Conservation (phyloP, 257 asterid genomes). For the Salvia miltiorrhiza region DNA sequence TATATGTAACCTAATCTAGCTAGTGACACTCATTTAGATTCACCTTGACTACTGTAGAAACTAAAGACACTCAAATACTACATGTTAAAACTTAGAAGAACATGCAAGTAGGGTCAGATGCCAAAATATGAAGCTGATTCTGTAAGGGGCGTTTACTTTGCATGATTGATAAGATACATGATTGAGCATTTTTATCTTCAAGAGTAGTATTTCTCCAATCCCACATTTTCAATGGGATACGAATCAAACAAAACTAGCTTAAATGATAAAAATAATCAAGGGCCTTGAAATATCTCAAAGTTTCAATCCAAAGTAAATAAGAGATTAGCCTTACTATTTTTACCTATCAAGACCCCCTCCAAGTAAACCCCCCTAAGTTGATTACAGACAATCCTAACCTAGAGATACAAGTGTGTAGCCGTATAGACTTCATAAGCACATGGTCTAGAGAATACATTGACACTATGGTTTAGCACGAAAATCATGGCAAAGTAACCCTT, state of each 20-base stretch:
- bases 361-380: too few species aligned
- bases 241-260: too few species aligned
- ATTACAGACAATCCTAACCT: background rate
- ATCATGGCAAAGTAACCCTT: background rate
- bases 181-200: too few species aligned
- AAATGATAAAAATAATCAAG: too few species aligned
- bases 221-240: too few species aligned
- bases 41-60: background rate
- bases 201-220: too few species aligned
- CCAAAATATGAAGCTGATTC: background rate
- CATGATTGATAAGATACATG: too few species aligned
- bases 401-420: background rate
- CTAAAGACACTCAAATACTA: background rate
- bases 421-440: background rate
- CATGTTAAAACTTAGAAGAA: background rate
- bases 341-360: too few species aligned
- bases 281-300: too few species aligned
- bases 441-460: background rate
- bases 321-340: too few species aligned
- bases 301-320: too few species aligned
- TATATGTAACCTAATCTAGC: background rate
- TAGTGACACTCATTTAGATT: conserved; percentile 1
- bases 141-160: too few species aligned
- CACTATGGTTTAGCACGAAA: background rate
- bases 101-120: background rate